Percentiles rank a stretch among this genome's conserved stretches.
These are phyloP conservation scores for Boletus coccyginus DNA, from an alignment of 768 basidiomycete species.

Conservation along the genomic window DNA sequence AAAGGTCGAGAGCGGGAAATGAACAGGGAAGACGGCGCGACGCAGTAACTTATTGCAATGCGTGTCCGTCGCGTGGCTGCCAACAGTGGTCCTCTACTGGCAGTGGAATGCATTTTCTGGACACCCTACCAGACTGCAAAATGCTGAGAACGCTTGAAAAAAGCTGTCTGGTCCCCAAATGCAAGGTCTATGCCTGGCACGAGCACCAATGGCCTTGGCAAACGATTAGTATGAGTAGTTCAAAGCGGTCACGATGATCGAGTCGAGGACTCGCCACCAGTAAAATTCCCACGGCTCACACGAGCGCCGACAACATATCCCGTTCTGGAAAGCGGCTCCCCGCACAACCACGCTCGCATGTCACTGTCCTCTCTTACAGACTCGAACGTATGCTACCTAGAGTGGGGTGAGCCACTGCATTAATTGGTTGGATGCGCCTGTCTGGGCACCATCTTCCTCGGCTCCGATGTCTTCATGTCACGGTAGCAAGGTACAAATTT, in stretches of 20 bases:
- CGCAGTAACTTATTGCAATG: not conserved
- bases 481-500: not conserved
- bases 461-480: not conserved
- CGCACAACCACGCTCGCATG: too few relatives aligned
- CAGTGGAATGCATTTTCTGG: not conserved
- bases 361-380: not conserved
- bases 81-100: not conserved
- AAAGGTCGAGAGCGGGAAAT: not conserved
- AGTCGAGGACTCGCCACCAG: not conserved
- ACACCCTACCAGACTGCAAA: not conserved
- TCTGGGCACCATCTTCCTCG: not conserved
- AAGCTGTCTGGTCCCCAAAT: not conserved
- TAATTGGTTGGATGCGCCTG: too few relatives aligned
- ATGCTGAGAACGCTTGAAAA: not conserved
- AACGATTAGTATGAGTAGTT: not conserved
- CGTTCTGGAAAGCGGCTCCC: constrained; percentile 17
- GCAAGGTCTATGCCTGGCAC: not conserved
- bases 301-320: constrained; percentile 20
- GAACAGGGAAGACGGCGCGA: not conserved
- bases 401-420: too few relatives aligned
- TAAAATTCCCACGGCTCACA: constrained; percentile 7
- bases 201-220: not conserved
- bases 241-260: not conserved
- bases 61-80: constrained; percentile 5
- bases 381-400: not conserved